Evolutionary conservation across 805 yeast genomes (phyloP).

Genomic region (Scheffersomyces coipomensis): DNA sequence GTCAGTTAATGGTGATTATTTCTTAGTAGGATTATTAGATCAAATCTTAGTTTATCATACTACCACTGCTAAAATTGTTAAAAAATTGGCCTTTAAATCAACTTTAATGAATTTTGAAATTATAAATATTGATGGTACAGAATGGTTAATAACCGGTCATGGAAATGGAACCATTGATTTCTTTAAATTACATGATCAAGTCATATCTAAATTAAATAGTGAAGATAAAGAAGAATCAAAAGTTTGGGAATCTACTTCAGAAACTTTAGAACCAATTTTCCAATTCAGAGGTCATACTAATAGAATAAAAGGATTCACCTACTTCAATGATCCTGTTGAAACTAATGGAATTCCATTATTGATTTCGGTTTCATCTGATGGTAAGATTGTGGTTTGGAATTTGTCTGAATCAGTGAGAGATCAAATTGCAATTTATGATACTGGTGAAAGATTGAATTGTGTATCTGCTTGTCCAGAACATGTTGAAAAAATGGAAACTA

Average conservation of each 20-base stretch:
- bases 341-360: slow-evolving; percentile 44
- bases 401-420: slow-evolving; percentile 50
- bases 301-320: slow-evolving; percentile 77
- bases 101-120: slow-evolving; percentile 71
- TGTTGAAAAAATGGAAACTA: slow-evolving; percentile 69
- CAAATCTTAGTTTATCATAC: slow-evolving; percentile 67
- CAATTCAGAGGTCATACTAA: slow-evolving; percentile 76
- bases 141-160: slow-evolving; percentile 65
- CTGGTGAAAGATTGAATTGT: slow-evolving; percentile 91
- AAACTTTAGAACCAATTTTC: slow-evolving; percentile 47
- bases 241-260: slow-evolving; percentile 22
- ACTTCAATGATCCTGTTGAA: slow-evolving; percentile 40
- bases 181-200: slow-evolving; percentile 38
- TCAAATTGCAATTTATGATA: slow-evolving; percentile 85
- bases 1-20: slow-evolving; percentile 65
- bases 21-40: slow-evolving; percentile 71
- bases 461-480: slow-evolving; percentile 72
- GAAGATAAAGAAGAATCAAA: slow-evolving; percentile 20
- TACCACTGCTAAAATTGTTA: slow-evolving; percentile 54
- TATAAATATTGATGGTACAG: slow-evolving; percentile 42
- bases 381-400: slow-evolving; percentile 91
- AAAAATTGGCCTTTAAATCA: slow-evolving; percentile 49
- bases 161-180: slow-evolving; percentile 71
- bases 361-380: slow-evolving; percentile 88
- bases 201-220: slow-evolving; percentile 11